phyloP scores from a whole-genome alignment of 2,329 filamentous ascomycete genomes.

The Arachnopeziza araneosa region DNA sequence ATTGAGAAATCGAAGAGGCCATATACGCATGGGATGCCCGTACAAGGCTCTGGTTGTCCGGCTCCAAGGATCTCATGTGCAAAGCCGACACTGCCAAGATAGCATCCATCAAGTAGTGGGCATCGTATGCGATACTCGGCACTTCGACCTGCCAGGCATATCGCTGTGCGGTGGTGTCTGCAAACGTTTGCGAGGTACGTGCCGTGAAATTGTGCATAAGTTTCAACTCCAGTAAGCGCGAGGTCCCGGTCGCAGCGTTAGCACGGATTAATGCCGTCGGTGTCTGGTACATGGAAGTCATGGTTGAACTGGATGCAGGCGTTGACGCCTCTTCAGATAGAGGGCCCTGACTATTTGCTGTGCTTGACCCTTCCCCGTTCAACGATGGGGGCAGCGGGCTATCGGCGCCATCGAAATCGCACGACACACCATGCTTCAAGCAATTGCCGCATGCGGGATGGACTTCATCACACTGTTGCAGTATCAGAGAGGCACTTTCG shows the following conservation, averaged over 20 bases:
- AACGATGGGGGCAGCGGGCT: conserved; percentile 4
- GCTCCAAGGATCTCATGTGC: conserved; percentile 51
- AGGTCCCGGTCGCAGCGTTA: conserved; percentile 10
- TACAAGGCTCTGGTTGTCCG: conserved; percentile 54
- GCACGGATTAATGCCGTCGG: conserved; percentile 18
- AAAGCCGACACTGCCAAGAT: conserved; percentile 59
- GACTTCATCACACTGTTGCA: conserved; percentile 52
- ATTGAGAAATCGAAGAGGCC: conserved; percentile 56
- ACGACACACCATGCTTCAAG: conserved; percentile 59
- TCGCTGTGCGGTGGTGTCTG: conserved; percentile 46
- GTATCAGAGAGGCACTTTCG: conserved; percentile 4
- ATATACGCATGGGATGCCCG: conserved; percentile 61
- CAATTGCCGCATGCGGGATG: conserved; percentile 63
- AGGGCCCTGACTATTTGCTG: neutral
- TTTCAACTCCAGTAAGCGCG: conserved; percentile 47
- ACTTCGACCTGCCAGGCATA: conserved; percentile 56
- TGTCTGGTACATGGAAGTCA: conserved; percentile 18
- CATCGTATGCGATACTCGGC: conserved; percentile 56
- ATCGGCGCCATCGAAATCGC: conserved; percentile 52
- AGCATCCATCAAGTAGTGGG: conserved; percentile 55
- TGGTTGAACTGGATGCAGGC: conserved; percentile 10
- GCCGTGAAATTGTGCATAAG: conserved; percentile 62
- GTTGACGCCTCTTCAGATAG: neutral
- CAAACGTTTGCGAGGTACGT: conserved; percentile 53
- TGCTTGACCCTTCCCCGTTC: conserved; percentile 6